Percentiles rank a stretch among this genome's conserved stretches.
These are phyloP conservation scores for Moricandia arvensis DNA, from an alignment of 345 rosid genomes.

Conservation along the genomic window DNA sequence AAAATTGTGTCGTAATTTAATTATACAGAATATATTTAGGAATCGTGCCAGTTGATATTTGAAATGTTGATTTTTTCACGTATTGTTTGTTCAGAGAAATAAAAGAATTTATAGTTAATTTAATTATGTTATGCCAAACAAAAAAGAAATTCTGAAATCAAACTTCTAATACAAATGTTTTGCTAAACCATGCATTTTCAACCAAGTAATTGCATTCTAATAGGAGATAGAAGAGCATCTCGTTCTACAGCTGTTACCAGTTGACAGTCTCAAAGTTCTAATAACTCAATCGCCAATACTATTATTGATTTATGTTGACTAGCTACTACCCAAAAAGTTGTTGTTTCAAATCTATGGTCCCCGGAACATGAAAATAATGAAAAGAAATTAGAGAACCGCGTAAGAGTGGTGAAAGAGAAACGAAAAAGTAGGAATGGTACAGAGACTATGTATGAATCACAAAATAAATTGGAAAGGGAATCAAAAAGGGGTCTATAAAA, in stretches of 20 bases:
- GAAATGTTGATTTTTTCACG: not conserved
- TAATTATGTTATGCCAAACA: not conserved
- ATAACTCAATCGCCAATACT: not conserved
- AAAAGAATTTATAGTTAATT: not conserved
- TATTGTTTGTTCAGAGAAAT: not conserved
- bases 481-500: constrained; percentile 53
- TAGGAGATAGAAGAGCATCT: not conserved
- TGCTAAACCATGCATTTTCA: not conserved
- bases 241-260: not conserved
- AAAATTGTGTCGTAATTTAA: not conserved
- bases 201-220: not conserved
- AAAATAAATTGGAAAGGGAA: constrained; percentile 49
- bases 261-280: not conserved
- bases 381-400: constrained; percentile 30
- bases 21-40: not conserved
- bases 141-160: not conserved
- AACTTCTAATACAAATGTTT: not conserved
- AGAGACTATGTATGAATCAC: not conserved
- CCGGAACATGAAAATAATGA: not conserved
- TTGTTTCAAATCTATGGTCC: constrained; percentile 11
- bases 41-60: not conserved
- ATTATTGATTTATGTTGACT: not conserved
- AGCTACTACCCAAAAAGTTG: constrained; percentile 2
- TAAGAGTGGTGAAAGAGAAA: constrained; percentile 20
- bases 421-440: not conserved